Base-by-base conservation (phyloP, 345 rosid genomes). In the Rhodamnia rubescens region DNA sequence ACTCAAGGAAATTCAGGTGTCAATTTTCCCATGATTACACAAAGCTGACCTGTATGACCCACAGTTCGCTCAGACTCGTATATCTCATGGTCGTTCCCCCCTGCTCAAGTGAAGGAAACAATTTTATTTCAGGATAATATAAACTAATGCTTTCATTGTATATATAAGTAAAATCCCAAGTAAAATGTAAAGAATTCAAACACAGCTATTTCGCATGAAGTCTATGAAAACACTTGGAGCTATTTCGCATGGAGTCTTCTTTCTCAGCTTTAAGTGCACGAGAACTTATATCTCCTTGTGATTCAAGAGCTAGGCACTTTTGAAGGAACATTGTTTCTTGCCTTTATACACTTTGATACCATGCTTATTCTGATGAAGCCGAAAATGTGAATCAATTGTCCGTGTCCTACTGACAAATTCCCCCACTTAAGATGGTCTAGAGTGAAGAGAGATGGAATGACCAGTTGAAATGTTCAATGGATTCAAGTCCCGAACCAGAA, bases 11-110 rank as follows among this genome's bases (percentile, higher is more conserved):
- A 32, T 24, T 57, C 40, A 26, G n/a, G 61, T 58, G 47, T 47
- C 18, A 18, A 10, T 52, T 24, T 83, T 78, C 49, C 8, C 11
- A 69, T 83, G 20, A 47, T 16, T 44, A 32, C 56, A 74, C 20
- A 59, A 69, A 32, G 78, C 90, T 92, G 6, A 96, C 99, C 99
- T 93, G 97, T 93, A 87, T 96, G 98, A 80, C 99, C 99, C 55
- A 91, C 87, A 36, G 99, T 96, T 88, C 85, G 90, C 80, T 93
- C 95, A n/a, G 99, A 96, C 87, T 93, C 97, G 84, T 85, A 96
- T 54, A 96, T 96, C 88, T 96, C 99, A 84, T 94, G 88, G 89
- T 96, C 99, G 13, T 95, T 96, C 83, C 99, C 99, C 98, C 99
- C 98, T 96, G 92, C n/a, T 85, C 69, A 90, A 83, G 85, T 61